Base-by-base conservation (phyloP, 2,329 filamentous ascomycete genomes). In the Onygena corvina region DNA sequence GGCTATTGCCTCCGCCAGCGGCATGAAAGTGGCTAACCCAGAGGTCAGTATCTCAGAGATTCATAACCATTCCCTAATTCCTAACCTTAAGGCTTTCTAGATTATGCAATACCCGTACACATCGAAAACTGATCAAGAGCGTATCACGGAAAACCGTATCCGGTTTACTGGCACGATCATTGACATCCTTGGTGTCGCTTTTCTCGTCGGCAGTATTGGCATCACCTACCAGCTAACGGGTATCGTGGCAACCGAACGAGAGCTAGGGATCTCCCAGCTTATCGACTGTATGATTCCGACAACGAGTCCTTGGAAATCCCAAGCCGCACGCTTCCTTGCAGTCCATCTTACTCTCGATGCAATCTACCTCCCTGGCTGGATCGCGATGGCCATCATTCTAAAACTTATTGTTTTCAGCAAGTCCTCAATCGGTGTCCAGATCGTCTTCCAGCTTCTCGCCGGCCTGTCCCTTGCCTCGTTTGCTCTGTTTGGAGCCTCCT, bases 241-340 rank as follows among this genome's bases (percentile, higher is more conserved):
- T 6, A 80, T 89, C 58, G 82, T 94, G 62, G 88, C 89, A 5
- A 80, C 81, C 1, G 89, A 95, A 67, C 75, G 89, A 50, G 89
- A 95, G 68, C 73, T 80, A 12, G 89, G 88, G 51, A 92, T 94
- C 76, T 86, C 86, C 3, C 85, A 88, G 54, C 72, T 95, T 23
- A 79, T 95, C 36, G 89, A 95, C 65, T 83, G 86, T 49, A 94
- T 94, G 86, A 89, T 92, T 73, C 83, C 86, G 0, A 85, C 85
- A 49, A 74, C 75, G 49, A 75, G 75, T 45, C 71, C 77, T 36
- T 93, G 86, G 86, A 75, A 86, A 59, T 80, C 84, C 7, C 86
- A 90, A 66, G 77, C 80, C 18, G 82, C 84, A 1, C 76, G 89
- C n/a, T 73, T 94, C 11, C 61, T 89, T 6, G 81, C 88, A 0